Evolutionary conservation across 768 basidiomycete species (phyloP).

Genomic region (Amanita rubescens): DNA sequence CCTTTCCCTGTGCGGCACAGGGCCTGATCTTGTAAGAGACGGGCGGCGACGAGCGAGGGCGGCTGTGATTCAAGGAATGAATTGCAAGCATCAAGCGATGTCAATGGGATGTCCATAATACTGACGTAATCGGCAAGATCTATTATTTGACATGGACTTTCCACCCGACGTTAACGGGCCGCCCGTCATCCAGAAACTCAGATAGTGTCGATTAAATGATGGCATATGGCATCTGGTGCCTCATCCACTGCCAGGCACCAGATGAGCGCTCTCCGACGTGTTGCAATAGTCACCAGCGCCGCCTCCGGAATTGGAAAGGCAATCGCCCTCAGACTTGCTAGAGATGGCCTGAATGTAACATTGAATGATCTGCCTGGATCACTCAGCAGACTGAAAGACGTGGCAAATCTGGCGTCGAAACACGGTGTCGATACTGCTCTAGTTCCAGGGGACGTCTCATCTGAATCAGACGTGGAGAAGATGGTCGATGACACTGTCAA

Average conservation of each 20-base stretch:
- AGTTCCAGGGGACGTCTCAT: constrained; percentile 30
- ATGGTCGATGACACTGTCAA: constrained; percentile 27
- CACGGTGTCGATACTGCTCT: constrained; percentile 17
- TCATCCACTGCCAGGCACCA: too few species aligned
- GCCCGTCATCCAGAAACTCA: too few species aligned
- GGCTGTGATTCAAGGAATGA: constrained; percentile 15
- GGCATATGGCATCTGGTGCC: too few species aligned
- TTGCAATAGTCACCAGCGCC: constrained; percentile 31
- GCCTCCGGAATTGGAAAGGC: too few species aligned
- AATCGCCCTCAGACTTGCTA: constrained; percentile 37
- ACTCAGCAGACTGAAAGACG: constrained; percentile 18
- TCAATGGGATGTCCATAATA: background rate
- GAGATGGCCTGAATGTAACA: constrained; percentile 39
- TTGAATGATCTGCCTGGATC: constrained; percentile 35
- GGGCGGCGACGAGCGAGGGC: constrained; percentile 13
- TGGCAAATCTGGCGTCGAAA: constrained; percentile 21
- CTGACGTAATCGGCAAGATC: too few species aligned
- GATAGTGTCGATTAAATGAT: too few species aligned
- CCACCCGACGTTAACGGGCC: too few species aligned
- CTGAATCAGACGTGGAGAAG: constrained; percentile 32
- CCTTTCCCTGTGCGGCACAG: constrained; percentile 9
- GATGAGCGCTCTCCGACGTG: too few species aligned
- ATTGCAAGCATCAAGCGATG: constrained; percentile 14
- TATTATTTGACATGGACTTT: too few species aligned
- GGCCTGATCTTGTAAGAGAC: constrained; percentile 16